These are phyloP conservation scores for Cyclotella sp. DNA, from an alignment of 108 stramenopile species.

Conservation along the genomic window DNA sequence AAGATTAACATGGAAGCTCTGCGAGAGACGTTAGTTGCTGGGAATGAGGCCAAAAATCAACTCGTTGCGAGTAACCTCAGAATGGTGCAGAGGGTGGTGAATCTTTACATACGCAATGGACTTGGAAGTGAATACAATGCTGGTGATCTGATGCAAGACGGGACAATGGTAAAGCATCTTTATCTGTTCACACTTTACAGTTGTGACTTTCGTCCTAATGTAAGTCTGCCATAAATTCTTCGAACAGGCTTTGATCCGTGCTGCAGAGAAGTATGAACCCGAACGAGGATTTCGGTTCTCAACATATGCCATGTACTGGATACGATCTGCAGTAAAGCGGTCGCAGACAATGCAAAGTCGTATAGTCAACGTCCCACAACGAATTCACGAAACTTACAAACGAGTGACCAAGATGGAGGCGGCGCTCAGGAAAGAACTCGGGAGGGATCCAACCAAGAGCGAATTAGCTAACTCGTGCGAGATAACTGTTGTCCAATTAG, in stretches of 20 bases:
- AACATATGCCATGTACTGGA: conserved; percentile 99
- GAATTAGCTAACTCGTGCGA: conserved; percentile 68
- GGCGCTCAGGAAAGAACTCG: conserved; percentile 53
- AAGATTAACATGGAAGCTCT: conserved; percentile 78
- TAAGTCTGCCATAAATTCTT: neutral
- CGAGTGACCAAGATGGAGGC: conserved; percentile 53
- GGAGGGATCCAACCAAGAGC: conserved; percentile 61
- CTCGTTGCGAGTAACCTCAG: conserved; percentile 83
- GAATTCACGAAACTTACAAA: conserved; percentile 84
- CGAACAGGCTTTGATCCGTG: conserved; percentile 85
- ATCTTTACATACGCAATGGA: conserved; percentile 86
- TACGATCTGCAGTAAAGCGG: conserved; percentile 89
- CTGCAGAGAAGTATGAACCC: conserved; percentile 96
- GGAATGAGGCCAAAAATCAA: conserved; percentile 82
- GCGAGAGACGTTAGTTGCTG: conserved; percentile 70
- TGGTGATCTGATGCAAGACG: conserved; percentile 91
- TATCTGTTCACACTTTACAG: neutral
- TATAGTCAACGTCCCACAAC: conserved; percentile 74
- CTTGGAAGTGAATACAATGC: conserved; percentile 86
- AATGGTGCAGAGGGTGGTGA: conserved; percentile 88
- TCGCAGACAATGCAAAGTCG: conserved; percentile 79
- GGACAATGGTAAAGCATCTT: conserved; percentile 73
- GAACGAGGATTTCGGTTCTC: conserved; percentile 91
- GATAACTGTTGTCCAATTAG: conserved; percentile 70
- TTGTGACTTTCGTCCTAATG: neutral